These are phyloP conservation scores for Chaetoscypha palmicola DNA, from an alignment of 2,329 filamentous ascomycete species.

Conservation along the genomic window DNA sequence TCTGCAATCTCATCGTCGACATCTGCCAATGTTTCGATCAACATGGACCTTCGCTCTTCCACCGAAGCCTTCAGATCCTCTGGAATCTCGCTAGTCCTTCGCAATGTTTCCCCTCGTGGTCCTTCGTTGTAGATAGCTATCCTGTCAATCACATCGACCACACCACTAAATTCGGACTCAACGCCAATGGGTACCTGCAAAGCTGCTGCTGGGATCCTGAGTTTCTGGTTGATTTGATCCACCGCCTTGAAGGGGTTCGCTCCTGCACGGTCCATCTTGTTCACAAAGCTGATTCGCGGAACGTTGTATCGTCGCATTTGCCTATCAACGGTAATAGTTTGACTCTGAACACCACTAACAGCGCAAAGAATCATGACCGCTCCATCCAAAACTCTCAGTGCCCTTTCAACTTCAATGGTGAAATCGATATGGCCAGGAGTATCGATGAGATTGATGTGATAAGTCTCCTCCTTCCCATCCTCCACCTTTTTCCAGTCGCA, in stretches of 20 bases:
- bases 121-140: conserved; percentile 91
- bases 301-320: conserved; percentile 99
- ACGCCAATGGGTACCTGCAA: conserved; percentile 90
- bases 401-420: conserved; percentile 96
- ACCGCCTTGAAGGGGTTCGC: conserved; percentile 97
- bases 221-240: conserved; percentile 94
- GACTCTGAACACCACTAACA: conserved; percentile 92
- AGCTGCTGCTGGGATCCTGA: conserved; percentile 86
- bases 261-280: conserved; percentile 99
- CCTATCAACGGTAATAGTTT: conserved; percentile 95
- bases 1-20: conserved; percentile 98
- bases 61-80: conserved; percentile 69
- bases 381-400: conserved; percentile 87
- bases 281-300: conserved; percentile 90
- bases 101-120: conserved; percentile 67
- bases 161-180: conserved; percentile 86
- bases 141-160: conserved; percentile 89
- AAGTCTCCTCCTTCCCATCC: conserved; percentile 77
- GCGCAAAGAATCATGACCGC: conserved; percentile 98
- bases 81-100: conserved; percentile 73
- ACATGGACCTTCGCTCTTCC: conserved; percentile 71
- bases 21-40: conserved; percentile 94
- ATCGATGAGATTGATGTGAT: conserved; percentile 98
- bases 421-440: conserved; percentile 99
- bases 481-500: conserved; percentile 92